Conservation (phyloP, 2,329 filamentous ascomycete genomes). For the Xylariaceae sp. region DNA sequence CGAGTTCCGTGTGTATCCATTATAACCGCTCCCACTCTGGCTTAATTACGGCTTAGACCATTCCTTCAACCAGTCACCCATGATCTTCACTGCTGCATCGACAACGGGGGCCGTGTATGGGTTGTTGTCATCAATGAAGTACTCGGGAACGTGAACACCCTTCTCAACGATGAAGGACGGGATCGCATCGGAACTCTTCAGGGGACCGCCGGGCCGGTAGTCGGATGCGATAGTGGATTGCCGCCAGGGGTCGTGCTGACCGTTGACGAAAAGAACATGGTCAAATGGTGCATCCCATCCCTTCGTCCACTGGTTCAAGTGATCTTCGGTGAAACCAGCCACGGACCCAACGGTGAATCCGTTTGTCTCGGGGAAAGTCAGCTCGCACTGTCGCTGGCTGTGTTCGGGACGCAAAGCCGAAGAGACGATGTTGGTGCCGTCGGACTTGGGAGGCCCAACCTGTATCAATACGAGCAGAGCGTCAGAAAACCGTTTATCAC, state of each 20-base stretch:
- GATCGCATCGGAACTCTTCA: conserved; percentile 11
- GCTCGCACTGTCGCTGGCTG: conserved; percentile 36
- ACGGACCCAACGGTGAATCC: conserved; percentile 17
- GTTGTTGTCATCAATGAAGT: conserved; percentile 7
- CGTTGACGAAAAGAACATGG: conserved; percentile 29
- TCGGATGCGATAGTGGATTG: conserved; percentile 16
- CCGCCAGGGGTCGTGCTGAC: conserved; percentile 31
- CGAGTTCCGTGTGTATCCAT: background rate
- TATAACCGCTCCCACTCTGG: background rate
- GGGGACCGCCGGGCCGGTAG: conserved; percentile 16
- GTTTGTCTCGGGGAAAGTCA: conserved; percentile 37
- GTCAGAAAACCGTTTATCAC: background rate
- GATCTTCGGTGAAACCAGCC: conserved; percentile 15
- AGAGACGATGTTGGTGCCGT: conserved; percentile 19
- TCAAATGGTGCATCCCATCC: conserved; percentile 28
- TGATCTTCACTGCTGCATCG: conserved; percentile 15
- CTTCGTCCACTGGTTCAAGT: conserved; percentile 23
- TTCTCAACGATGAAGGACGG: conserved; percentile 16
- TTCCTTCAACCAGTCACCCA: conserved; percentile 17
- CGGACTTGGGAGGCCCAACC: conserved; percentile 34
- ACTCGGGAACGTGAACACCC: conserved; percentile 18
- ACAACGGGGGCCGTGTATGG: conserved; percentile 9
- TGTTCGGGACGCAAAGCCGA: conserved; percentile 19
- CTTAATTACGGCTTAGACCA: conserved; percentile 10
- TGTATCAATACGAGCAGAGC: background rate